Evolutionary conservation across 2,329 filamentous ascomycete genomes (phyloP).

Genomic region (Drechslerella stenobrocha): DNA sequence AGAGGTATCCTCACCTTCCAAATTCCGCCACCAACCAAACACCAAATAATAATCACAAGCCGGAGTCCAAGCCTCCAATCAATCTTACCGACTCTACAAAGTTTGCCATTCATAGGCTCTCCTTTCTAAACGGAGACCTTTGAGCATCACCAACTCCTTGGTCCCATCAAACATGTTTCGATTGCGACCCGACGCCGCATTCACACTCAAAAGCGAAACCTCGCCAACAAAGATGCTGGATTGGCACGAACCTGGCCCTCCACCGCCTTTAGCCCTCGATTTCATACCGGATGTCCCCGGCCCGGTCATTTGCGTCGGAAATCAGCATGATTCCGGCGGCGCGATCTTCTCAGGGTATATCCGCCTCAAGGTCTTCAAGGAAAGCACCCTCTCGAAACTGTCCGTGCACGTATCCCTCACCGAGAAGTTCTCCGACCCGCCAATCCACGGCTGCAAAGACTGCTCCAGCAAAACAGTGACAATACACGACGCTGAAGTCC

Average conservation of each 20-base stretch:
- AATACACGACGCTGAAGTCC: neutral
- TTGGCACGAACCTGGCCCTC: neutral
- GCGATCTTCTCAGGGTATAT: neutral
- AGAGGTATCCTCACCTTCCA: neutral
- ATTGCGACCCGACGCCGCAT: neutral
- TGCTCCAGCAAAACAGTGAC: neutral
- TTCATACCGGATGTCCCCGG: neutral
- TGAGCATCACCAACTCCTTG: too few species aligned
- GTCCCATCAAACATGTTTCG: constrained; percentile 2
- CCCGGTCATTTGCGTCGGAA: constrained; percentile 1
- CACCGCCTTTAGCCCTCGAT: neutral
- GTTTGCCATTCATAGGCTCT: too few species aligned
- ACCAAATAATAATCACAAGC: neutral
- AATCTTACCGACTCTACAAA: too few species aligned
- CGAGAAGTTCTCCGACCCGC: neutral
- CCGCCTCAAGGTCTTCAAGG: neutral
- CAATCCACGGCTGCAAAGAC: constrained; percentile 10
- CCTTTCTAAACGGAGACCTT: too few species aligned
- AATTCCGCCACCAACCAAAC: neutral
- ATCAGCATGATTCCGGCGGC: neutral
- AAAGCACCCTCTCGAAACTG: neutral
- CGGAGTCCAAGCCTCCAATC: too few species aligned
- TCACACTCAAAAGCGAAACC: neutral
- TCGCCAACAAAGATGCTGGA: neutral
- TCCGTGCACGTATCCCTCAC: neutral